Conservation (phyloP, 176 grass and related monocot genomes). For the Carex pumila region DNA sequence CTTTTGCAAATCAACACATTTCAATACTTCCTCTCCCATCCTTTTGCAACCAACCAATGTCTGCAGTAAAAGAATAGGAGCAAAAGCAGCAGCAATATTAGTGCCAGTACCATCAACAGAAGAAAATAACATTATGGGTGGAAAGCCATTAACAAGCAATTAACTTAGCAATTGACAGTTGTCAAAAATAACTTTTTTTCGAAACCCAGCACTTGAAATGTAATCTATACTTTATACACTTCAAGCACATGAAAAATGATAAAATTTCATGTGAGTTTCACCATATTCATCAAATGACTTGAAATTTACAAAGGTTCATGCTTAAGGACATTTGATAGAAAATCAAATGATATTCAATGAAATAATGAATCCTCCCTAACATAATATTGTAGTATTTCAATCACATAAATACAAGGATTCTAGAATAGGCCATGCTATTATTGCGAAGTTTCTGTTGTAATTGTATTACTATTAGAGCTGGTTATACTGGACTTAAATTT, state of each 20-base stretch:
- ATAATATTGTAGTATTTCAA: not conserved
- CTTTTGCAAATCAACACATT: constrained; percentile 38
- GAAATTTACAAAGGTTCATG: not conserved
- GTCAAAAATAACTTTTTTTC: not conserved
- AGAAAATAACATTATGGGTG: not conserved
- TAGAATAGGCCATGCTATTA: not conserved
- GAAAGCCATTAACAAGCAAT: not conserved
- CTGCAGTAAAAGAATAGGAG: constrained; percentile 25
- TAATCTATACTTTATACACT: not conserved
- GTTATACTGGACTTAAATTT: not conserved
- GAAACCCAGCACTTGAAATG: too few species aligned
- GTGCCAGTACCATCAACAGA: not conserved
- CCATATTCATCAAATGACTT: not conserved
- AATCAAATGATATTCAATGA: too few species aligned
- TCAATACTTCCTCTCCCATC: constrained; percentile 94
- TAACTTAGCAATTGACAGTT: not conserved
- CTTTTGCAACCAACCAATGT: constrained; percentile 81
- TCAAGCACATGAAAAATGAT: not conserved
- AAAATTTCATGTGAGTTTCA: not conserved
- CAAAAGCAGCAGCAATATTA: not conserved
- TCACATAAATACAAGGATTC: not conserved
- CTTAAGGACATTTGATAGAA: too few species aligned
- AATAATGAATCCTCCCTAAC: too few species aligned
- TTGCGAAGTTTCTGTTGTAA: not conserved
- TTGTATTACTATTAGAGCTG: not conserved